phyloP scores from a whole-genome alignment of 345 rosid genomes.

The Gossypium longicalyx region DNA sequence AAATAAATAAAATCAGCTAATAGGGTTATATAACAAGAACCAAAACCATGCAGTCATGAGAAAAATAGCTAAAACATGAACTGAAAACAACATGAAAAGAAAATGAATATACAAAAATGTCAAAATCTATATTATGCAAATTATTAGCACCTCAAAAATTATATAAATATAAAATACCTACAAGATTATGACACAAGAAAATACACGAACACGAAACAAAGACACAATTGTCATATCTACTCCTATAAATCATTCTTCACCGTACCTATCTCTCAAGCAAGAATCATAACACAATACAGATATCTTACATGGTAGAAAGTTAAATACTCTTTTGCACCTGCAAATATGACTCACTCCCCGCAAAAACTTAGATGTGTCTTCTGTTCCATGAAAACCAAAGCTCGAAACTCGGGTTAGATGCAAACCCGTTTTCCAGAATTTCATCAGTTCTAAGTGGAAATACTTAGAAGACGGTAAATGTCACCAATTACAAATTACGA shows the following conservation, averaged over 20 bases:
- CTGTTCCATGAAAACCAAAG: background rate
- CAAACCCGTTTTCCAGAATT: background rate
- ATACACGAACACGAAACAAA: background rate
- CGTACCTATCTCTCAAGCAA: background rate
- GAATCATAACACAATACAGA: background rate
- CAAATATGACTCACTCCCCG: background rate
- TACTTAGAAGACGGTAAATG: background rate
- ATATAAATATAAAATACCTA: too few species aligned
- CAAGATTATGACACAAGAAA: background rate
- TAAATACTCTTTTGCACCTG: background rate
- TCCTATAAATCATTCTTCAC: background rate
- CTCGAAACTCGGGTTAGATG: background rate
- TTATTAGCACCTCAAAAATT: too few species aligned
- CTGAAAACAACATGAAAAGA: background rate
- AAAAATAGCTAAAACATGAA: too few species aligned
- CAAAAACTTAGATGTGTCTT: background rate
- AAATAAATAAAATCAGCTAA: too few species aligned
- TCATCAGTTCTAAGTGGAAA: background rate
- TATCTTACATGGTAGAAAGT: background rate
- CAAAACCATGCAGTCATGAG: too few species aligned
- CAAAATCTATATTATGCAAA: too few species aligned
- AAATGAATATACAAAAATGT: too few species aligned
- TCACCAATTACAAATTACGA: background rate
- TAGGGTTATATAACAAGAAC: too few species aligned
- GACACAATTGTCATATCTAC: background rate